Evolutionary conservation across 768 basidiomycete genomes (phyloP).

Genomic region (Auricularia sp.): DNA sequence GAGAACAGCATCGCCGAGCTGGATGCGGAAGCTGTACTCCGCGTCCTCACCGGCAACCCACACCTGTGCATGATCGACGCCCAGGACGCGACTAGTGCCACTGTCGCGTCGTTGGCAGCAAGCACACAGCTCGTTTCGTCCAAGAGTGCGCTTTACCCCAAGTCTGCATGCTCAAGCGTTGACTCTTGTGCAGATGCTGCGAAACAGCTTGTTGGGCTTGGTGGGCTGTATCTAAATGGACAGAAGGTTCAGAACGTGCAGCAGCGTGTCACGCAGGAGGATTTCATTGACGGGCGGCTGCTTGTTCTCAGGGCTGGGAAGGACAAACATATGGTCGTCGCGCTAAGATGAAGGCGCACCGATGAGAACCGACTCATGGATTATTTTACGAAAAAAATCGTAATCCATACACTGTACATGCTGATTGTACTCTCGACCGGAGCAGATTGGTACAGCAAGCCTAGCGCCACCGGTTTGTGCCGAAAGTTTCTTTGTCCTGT

Average conservation of each 20-base stretch:
- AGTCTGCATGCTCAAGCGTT: background rate
- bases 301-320: constrained; percentile 67
- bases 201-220: constrained; percentile 45
- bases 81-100: constrained; percentile 40
- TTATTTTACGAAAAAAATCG: too few relatives aligned
- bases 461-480: too few relatives aligned
- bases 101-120: constrained; percentile 48
- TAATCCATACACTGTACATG: too few relatives aligned
- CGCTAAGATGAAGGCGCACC: constrained; percentile 12
- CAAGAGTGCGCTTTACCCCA: constrained; percentile 37
- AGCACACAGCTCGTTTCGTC: constrained; percentile 50
- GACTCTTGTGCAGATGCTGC: constrained; percentile 45
- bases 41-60: constrained; percentile 54
- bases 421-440: too few relatives aligned
- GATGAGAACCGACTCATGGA: too few relatives aligned
- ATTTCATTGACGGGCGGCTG: constrained; percentile 52
- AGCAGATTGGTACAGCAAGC: too few relatives aligned
- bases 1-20: constrained; percentile 31
- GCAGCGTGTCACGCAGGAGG: constrained; percentile 29
- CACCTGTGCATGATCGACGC: constrained; percentile 40
- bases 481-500: too few relatives aligned
- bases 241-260: constrained; percentile 31
- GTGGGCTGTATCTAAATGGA: constrained; percentile 70
- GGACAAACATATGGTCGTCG: constrained; percentile 54
- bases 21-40: constrained; percentile 43